phyloP scores from a whole-genome alignment of 2,329 filamentous ascomycete genomes.

The Domatiomyces globalis region DNA sequence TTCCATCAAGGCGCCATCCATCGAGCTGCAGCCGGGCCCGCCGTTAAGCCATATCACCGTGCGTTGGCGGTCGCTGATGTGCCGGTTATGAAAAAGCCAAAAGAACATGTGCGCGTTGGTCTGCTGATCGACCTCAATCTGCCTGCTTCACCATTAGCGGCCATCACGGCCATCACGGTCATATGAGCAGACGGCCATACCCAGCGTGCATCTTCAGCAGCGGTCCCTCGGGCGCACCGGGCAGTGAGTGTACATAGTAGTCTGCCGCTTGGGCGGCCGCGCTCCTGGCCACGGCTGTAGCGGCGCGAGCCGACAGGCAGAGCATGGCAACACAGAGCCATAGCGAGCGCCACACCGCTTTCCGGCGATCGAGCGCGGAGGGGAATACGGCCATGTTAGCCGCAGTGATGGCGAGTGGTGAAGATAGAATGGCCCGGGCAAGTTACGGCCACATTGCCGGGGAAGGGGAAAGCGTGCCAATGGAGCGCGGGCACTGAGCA shows the following conservation, averaged over 20 bases:
- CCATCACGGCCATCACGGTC: conserved; percentile 6
- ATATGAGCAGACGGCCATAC: conserved; percentile 38
- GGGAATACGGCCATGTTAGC: background rate
- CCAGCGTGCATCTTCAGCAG: conserved; percentile 96
- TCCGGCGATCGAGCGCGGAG: background rate
- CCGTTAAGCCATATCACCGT: conserved; percentile 97
- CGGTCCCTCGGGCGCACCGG: conserved; percentile 65
- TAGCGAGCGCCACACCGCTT: background rate
- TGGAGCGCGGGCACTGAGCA: background rate
- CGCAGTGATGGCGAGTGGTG: background rate
- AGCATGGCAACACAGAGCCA: conserved; percentile 2
- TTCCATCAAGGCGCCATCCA: conserved; percentile 94
- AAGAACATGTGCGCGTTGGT: conserved; percentile 94
- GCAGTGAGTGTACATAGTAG: conserved; percentile 76
- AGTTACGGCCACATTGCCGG: background rate
- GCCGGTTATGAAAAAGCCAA: conserved; percentile 92
- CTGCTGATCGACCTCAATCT: conserved; percentile 76
- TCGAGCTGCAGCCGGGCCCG: conserved; percentile 90
- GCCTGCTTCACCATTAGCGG: conserved; percentile 38
- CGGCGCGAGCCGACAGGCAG: conserved; percentile 3
- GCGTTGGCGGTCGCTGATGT: conserved; percentile 80
- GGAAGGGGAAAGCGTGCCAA: background rate
- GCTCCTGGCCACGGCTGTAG: conserved; percentile 1
- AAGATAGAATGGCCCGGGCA: background rate
- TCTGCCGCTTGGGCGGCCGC: conserved; percentile 50